Percentiles rank a stretch among this genome's conserved stretches.
These are phyloP conservation scores for Pisolithus marmoratus DNA, from an alignment of 768 basidiomycete species.

Conservation along the genomic window DNA sequence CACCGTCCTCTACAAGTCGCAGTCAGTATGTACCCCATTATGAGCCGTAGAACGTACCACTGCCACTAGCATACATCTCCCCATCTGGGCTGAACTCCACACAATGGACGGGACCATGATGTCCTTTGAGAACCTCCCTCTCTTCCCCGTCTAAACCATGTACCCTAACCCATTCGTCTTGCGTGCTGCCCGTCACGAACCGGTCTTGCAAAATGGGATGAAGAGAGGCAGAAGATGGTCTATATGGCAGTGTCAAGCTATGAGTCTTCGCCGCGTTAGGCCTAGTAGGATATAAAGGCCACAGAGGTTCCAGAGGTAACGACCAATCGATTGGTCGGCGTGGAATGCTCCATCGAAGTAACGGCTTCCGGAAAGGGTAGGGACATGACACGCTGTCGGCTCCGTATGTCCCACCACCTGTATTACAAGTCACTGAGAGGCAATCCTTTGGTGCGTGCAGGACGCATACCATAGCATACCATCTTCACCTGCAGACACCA, in stretches of 20 bases:
- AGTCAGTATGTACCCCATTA: constrained; percentile 2
- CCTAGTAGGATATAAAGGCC: constrained; percentile 78
- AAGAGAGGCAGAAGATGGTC: constrained; percentile 90
- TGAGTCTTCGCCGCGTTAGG: constrained; percentile 62
- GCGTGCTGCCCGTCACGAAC: constrained; percentile 85
- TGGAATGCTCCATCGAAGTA: constrained; percentile 90
- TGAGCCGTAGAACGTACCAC: constrained; percentile 54
- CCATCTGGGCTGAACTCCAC: constrained; percentile 94
- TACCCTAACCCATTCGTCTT: constrained; percentile 95
- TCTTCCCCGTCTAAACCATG: constrained; percentile 90
- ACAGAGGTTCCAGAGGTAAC: constrained; percentile 91
- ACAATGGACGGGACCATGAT: constrained; percentile 95
- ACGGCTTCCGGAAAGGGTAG: constrained; percentile 75
- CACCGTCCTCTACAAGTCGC: constrained; percentile 61
- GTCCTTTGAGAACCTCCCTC: constrained; percentile 87
- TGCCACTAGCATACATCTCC: constrained; percentile 95
- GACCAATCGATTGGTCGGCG: constrained; percentile 74
- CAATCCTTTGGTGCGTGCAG: not conserved
- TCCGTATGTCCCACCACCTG: constrained; percentile 97
- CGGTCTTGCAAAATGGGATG: constrained; percentile 85
- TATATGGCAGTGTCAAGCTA: constrained; percentile 73
- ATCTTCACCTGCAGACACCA: constrained; percentile 90
- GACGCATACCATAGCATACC: constrained; percentile 70
- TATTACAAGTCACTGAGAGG: constrained; percentile 11
- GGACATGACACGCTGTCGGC: constrained; percentile 62